phyloP scores from a whole-genome alignment of 805 yeast species.

The Yamadazyma takamatsuzukensis region DNA sequence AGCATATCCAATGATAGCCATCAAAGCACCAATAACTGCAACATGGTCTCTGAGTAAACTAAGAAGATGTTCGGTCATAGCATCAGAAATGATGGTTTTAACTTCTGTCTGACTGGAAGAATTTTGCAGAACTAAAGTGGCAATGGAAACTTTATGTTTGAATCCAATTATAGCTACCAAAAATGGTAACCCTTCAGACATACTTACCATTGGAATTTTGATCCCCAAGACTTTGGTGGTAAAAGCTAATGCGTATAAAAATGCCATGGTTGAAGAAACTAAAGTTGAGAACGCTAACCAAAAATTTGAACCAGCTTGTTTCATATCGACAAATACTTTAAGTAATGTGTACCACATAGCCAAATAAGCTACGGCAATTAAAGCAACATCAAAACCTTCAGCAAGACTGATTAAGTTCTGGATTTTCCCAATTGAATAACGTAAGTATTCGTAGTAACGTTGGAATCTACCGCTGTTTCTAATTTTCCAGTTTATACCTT shows the following conservation, averaged over 20 bases:
- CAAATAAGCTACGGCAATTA: slow-evolving; percentile 74
- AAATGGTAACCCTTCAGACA: slow-evolving; percentile 91
- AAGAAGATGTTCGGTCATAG: slow-evolving; percentile 39
- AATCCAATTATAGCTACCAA: slow-evolving; percentile 90
- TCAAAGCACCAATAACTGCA: slow-evolving; percentile 66
- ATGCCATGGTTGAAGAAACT: slow-evolving; percentile 76
- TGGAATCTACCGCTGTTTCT: slow-evolving; percentile 55
- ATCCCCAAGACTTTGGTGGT: slow-evolving; percentile 54
- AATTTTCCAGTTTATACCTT: slow-evolving; percentile 58
- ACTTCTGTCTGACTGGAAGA: slow-evolving; percentile 39
- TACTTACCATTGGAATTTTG: slow-evolving; percentile 65
- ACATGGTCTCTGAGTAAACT: slow-evolving; percentile 72
- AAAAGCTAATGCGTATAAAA: slow-evolving; percentile 67
- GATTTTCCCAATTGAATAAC: slow-evolving; percentile 37
- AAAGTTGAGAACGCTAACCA: slow-evolving; percentile 84
- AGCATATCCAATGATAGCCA: slow-evolving; percentile 62
- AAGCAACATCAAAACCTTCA: slow-evolving; percentile 78
- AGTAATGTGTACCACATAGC: slow-evolving; percentile 86
- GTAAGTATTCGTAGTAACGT: slow-evolving; percentile 52
- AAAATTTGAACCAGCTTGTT: slow-evolving; percentile 72
- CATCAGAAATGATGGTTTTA: slow-evolving; percentile 39
- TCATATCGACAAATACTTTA: slow-evolving; percentile 74
- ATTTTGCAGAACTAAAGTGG: slow-evolving; percentile 52
- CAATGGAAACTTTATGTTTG: slow-evolving; percentile 74
- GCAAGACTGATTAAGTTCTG: slow-evolving; percentile 58